Percentiles rank a stretch among this genome's conserved stretches.
phyloP scores from a whole-genome alignment of 345 rosid genomes.

The Adansonia digitata region DNA sequence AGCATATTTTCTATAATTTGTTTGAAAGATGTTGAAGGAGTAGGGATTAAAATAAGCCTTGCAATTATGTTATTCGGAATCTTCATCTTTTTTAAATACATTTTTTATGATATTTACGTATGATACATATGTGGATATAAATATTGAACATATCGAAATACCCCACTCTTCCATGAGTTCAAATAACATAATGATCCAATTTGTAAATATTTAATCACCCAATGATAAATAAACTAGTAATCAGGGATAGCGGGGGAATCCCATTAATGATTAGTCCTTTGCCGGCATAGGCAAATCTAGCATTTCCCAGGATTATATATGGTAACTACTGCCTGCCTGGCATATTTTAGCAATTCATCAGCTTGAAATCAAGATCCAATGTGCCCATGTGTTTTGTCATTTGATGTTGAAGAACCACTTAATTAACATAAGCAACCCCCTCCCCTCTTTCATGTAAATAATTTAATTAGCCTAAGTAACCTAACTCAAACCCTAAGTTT shows the following conservation, averaged over 20 bases:
- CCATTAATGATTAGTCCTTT: neutral
- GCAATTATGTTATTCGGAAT: neutral
- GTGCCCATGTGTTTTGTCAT: neutral
- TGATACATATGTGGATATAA: no score
- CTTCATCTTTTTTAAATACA: no score
- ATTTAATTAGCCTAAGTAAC: no score
- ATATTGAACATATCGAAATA: no score
- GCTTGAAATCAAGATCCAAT: neutral
- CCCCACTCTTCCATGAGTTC: no score
- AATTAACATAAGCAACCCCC: no score
- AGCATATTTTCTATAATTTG: neutral
- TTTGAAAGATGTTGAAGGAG: neutral
- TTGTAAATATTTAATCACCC: neutral
- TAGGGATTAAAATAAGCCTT: neutral
- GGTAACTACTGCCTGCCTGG: neutral
- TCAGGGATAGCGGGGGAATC: neutral
- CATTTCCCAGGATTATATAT: neutral
- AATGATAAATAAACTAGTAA: neutral
- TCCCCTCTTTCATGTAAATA: no score
- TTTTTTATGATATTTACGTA: no score
- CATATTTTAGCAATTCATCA: neutral
- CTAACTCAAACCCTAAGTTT: no score
- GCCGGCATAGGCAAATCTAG: neutral
- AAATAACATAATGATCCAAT: neutral
- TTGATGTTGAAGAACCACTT: neutral